Conservation (phyloP, 23 red algal genomes). For the Pyropia yezoensis region DNA sequence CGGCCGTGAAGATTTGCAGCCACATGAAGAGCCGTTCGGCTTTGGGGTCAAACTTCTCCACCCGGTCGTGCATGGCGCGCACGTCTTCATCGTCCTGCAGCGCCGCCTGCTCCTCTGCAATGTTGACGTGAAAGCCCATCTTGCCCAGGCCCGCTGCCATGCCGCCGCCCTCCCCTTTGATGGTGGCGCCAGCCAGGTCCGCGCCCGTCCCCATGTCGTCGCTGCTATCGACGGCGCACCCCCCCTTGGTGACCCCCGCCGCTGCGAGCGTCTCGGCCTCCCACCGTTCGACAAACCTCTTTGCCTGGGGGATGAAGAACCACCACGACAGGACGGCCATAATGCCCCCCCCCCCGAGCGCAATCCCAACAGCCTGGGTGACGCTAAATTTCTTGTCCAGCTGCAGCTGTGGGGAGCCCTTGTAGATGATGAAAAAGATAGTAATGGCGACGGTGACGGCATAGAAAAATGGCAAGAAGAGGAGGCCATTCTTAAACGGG, state of each 20-base stretch:
- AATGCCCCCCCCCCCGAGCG: slow-evolving; percentile 21
- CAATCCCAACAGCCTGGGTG: slow-evolving; percentile 16
- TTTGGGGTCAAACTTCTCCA: slow-evolving; percentile 51
- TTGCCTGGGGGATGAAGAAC: slow-evolving; percentile 20
- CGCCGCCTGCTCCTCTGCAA: slow-evolving; percentile 11
- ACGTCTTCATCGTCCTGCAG: slow-evolving; percentile 28
- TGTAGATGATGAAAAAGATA: slow-evolving; percentile 64
- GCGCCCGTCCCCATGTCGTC: neutral
- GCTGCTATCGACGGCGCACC: neutral
- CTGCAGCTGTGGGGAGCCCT: slow-evolving; percentile 20
- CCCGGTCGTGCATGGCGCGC: slow-evolving; percentile 22
- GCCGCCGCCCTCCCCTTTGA: neutral
- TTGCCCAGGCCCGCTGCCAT: slow-evolving; percentile 2
- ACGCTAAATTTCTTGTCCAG: slow-evolving; percentile 22
- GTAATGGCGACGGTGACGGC: slow-evolving; percentile 29
- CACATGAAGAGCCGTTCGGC: slow-evolving; percentile 73
- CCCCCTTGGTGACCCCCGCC: slow-evolving; percentile 5
- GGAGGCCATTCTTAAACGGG: slow-evolving; percentile 26
- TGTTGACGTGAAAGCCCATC: slow-evolving; percentile 32
- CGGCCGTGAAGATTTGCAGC: slow-evolving; percentile 74
- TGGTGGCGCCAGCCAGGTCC: neutral
- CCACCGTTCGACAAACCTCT: slow-evolving; percentile 25
- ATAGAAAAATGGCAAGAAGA: slow-evolving; percentile 59
- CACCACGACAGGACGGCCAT: slow-evolving; percentile 24
- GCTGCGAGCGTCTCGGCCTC: slow-evolving; percentile 16